These are phyloP conservation scores for Whalleya microplaca DNA, from an alignment of 2,329 filamentous ascomycete species.

Conservation along the genomic window DNA sequence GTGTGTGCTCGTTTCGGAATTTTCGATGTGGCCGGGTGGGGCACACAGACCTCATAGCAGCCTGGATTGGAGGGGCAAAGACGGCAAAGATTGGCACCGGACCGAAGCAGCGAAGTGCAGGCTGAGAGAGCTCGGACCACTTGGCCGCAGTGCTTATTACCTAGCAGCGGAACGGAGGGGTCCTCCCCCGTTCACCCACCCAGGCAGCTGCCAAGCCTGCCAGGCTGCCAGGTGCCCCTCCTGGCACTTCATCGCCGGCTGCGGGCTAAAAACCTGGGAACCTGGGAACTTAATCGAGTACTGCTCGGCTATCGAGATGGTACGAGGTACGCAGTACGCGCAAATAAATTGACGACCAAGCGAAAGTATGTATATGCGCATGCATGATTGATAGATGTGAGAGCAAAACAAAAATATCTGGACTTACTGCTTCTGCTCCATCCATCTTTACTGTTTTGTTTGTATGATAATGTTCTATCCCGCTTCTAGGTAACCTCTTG, in stretches of 20 bases:
- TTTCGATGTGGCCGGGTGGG: conserved; percentile 23
- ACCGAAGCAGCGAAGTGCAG: neutral
- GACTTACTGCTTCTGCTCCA: conserved; percentile 19
- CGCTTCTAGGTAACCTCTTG: conserved; percentile 2
- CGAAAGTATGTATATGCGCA: neutral
- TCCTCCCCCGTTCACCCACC: no score
- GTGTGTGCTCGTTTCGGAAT: conserved; percentile 21
- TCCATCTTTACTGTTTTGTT: conserved; percentile 12
- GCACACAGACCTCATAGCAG: conserved; percentile 9
- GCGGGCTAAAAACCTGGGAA: no score
- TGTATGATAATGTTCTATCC: conserved; percentile 3
- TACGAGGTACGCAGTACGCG: neutral
- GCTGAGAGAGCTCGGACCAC: neutral
- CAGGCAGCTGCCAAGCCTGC: no score
- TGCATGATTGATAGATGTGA: neutral
- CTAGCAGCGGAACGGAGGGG: no score
- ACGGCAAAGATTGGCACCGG: neutral
- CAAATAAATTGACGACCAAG: conserved; percentile 3
- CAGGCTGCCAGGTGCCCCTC: no score
- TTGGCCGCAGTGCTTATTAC: no score
- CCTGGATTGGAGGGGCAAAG: neutral
- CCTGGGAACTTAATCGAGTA: no score
- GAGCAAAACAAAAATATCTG: conserved; percentile 16
- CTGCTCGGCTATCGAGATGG: neutral
- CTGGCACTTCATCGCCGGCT: no score